Evolutionary conservation across 1,139 yeast genomes (phyloP).

Genomic region (Protomyces arabidopsidicola): DNA sequence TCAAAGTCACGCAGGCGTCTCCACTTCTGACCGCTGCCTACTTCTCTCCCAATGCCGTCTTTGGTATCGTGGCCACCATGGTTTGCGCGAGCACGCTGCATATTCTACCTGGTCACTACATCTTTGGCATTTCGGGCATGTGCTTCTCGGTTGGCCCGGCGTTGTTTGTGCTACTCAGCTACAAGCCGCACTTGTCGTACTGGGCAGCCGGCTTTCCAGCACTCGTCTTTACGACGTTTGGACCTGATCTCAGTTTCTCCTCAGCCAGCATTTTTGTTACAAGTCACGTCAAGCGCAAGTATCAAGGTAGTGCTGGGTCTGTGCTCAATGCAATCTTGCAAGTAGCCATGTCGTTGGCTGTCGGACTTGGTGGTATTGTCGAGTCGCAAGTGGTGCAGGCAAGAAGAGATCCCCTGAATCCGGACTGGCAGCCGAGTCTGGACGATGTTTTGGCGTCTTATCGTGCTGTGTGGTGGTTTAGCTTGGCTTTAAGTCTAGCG

Average conservation of each 20-base stretch:
- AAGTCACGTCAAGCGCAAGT: slow-evolving; percentile 48
- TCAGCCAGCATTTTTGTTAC: slow-evolving; percentile 54
- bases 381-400: slow-evolving; percentile 45
- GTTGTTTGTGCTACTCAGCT: background rate
- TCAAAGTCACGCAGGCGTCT: slow-evolving; percentile 40
- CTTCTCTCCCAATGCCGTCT: slow-evolving; percentile 43
- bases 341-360: slow-evolving; percentile 59
- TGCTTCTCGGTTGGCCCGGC: slow-evolving; percentile 15
- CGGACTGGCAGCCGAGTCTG: background rate
- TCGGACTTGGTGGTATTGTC: slow-evolving; percentile 64
- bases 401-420: slow-evolving; percentile 28
- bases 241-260: slow-evolving; percentile 65
- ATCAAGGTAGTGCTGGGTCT: slow-evolving; percentile 65
- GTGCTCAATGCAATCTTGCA: slow-evolving; percentile 58
- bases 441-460: slow-evolving; percentile 42
- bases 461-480: slow-evolving; percentile 48
- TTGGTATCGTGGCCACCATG: slow-evolving; percentile 49
- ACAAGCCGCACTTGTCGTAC: slow-evolving; percentile 42
- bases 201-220: slow-evolving; percentile 55
- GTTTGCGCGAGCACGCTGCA: slow-evolving; percentile 44
- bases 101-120: slow-evolving; percentile 39
- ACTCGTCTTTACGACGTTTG: slow-evolving; percentile 49
- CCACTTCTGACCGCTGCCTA: slow-evolving; percentile 46
- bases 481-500: slow-evolving; percentile 33
- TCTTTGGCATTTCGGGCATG: slow-evolving; percentile 39